Percentiles rank a stretch among this genome's conserved stretches.
phyloP scores from a whole-genome alignment of 352 stramenopile genomes.

The Phytophthora uliginosa region DNA sequence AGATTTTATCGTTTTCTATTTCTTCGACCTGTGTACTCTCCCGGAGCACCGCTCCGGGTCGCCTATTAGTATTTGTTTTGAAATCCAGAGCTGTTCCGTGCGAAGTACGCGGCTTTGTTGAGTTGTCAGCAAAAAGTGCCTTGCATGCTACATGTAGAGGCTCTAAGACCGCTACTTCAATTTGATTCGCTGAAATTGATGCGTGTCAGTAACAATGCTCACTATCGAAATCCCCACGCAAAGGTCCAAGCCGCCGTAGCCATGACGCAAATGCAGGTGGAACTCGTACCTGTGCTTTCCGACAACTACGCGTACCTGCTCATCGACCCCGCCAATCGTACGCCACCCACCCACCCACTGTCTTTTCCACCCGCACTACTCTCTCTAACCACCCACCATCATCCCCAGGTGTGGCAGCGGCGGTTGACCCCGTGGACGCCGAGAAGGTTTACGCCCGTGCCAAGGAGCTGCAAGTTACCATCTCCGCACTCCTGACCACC shows the following conservation, averaged over 20 bases:
- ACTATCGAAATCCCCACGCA: not conserved
- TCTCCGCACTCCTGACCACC: conserved; percentile 93
- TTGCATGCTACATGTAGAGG: too few species aligned
- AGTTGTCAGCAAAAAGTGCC: too few species aligned
- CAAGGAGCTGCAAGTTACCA: conserved; percentile 61
- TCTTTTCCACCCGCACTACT: not conserved
- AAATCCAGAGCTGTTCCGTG: too few species aligned
- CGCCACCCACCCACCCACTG: conserved; percentile 6
- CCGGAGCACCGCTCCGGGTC: too few species aligned
- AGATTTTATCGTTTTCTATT: too few species aligned
- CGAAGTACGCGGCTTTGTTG: too few species aligned
- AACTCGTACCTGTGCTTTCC: conserved; percentile 84
- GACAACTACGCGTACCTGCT: conserved; percentile 96
- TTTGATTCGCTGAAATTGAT: too few species aligned
- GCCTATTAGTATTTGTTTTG: too few species aligned
- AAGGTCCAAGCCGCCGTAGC: not conserved
- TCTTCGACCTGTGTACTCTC: too few species aligned
- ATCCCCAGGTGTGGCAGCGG: conserved; percentile 63
- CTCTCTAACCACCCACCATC: not conserved
- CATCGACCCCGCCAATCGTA: conserved; percentile 65
- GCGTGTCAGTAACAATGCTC: not conserved
- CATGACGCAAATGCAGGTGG: conserved; percentile 61
- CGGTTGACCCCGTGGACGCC: conserved; percentile 91
- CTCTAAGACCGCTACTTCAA: too few species aligned
- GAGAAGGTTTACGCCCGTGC: conserved; percentile 79